Conservation (phyloP, 2,329 filamentous ascomycete species). For the Phyllachora maydis region DNA sequence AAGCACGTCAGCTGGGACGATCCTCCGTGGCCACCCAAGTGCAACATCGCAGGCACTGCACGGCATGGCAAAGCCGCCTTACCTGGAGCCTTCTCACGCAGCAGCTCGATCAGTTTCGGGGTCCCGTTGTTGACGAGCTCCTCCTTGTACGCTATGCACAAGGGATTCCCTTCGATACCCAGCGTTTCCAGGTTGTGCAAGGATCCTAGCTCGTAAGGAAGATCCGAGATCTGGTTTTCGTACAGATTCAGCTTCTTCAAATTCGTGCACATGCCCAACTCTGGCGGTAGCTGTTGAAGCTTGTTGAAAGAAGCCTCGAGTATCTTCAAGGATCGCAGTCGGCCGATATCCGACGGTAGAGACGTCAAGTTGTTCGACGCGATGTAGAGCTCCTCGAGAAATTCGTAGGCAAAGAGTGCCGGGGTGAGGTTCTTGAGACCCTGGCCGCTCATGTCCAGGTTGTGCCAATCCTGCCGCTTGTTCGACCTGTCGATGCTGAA, state of each 20-base stretch:
- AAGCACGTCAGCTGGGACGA: too few relatives aligned
- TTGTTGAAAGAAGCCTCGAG: conserved; percentile 84
- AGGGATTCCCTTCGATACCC: conserved; percentile 79
- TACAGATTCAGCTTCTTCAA: conserved; percentile 72
- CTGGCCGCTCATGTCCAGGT: conserved; percentile 90
- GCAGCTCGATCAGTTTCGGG: conserved; percentile 58
- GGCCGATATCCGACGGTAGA: conserved; percentile 65
- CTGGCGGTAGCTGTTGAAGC: conserved; percentile 59
- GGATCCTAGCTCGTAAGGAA: conserved; percentile 77
- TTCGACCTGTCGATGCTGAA: conserved; percentile 45
- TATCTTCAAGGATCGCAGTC: conserved; percentile 59
- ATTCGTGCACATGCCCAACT: conserved; percentile 93
- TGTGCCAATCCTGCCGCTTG: conserved; percentile 71
- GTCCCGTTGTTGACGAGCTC: conserved; percentile 79
- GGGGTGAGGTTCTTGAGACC: conserved; percentile 65
- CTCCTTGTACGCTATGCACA: conserved; percentile 56
- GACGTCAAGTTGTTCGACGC: conserved; percentile 76
- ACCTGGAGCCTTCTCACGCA: conserved; percentile 76
- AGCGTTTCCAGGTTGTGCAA: conserved; percentile 75
- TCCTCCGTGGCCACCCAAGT: too few relatives aligned
- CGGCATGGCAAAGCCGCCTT: conserved; percentile 15
- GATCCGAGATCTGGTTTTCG: conserved; percentile 66
- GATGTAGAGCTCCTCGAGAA: conserved; percentile 81
- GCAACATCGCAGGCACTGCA: too few relatives aligned
- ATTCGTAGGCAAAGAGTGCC: conserved; percentile 69